Evolutionary conservation across 1,139 yeast species (phyloP), one percentile per base, ranked within the genome.

Genomic region (Saccharomycopsis hybrid): DNA sequence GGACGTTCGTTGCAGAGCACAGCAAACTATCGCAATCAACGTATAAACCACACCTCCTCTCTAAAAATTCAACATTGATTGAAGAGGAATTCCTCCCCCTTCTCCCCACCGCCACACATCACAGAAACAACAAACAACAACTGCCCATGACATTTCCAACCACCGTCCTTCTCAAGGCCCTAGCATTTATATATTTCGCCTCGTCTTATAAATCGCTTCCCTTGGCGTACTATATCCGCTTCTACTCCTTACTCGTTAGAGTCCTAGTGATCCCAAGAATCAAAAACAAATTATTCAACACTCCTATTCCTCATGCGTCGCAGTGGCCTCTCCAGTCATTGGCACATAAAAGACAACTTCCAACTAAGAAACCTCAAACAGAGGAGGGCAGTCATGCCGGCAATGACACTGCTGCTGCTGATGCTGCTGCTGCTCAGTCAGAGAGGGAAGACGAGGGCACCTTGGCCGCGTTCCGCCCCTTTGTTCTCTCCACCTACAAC

Each of bases 141-240:
- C 18, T 18, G 18, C 18, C 18, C 18, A 18, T 18, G 18, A 18
- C 18, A 18, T 18, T 18, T 18, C 18, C 18, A 18, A 18, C 18
- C 18, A 18, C 18, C 18, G 18, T 18, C 18, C 18, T 13, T 25
- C 28, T 49, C 3, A 49, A 49, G 30, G 42, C 27, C 7, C 30
- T 48, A 2, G 29, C 28, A 24, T 29, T n/a, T 13, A 25, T 48
- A 4, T 49, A 43, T 30, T 24, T 48, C 11, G 9, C 40, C 4
- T 45, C 52, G 18, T 42, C 44, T 2, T 72, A 72, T 66, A 88
- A 88, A 62, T 71, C 84, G 5, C 59, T 86, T 2, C 96, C 96
- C 1, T 71, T 82, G 27, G 83, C 81, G 1, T 88, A 84, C 64
- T 73, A 76, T 48, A 48, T 77, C 29, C 72, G 90, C 43, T 87